These are phyloP conservation scores for Mortierella sp. DNA, from an alignment of 371 early-diverging fungal genomes.

Conservation along the genomic window DNA sequence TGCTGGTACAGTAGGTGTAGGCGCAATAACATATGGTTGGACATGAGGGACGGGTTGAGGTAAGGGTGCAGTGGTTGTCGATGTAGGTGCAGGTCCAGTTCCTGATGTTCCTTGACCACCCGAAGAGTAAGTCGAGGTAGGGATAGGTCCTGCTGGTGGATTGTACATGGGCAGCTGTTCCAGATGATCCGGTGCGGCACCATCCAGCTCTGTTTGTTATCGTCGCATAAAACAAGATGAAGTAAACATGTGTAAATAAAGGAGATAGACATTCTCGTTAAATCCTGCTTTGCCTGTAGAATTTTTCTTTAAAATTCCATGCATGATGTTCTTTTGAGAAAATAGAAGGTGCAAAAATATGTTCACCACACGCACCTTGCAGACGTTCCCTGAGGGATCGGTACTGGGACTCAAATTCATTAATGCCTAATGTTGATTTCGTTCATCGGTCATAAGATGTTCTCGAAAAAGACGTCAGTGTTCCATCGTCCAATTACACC, in stretches of 20 bases:
- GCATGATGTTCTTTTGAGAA: not conserved
- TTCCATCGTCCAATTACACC: not conserved
- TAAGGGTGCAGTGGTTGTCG: constrained; percentile 11
- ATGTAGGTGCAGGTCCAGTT: not conserved
- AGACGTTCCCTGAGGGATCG: constrained; percentile 40
- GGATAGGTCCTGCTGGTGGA: constrained; percentile 23
- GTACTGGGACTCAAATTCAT: constrained; percentile 48
- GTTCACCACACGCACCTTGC: constrained; percentile 30
- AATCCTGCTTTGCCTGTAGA: not conserved
- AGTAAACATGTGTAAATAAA: not conserved
- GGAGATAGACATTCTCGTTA: not conserved
- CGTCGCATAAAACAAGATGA: not conserved
- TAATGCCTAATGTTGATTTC: constrained; percentile 20
- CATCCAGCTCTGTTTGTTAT: constrained; percentile 33
- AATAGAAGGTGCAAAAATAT: not conserved
- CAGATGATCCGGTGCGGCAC: constrained; percentile 40
- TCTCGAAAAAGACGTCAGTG: not conserved
- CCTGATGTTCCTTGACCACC: not conserved
- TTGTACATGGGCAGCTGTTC: constrained; percentile 47
- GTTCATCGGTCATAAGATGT: not conserved
- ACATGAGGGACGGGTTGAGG: constrained; percentile 5
- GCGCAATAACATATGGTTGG: constrained; percentile 1
- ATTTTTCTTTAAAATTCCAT: not conserved
- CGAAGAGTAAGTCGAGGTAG: constrained; percentile 6
- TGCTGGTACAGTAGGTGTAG: not conserved